Base-by-base conservation (phyloP, 202 grass and related monocot species). In the Eragrostis tef region DNA sequence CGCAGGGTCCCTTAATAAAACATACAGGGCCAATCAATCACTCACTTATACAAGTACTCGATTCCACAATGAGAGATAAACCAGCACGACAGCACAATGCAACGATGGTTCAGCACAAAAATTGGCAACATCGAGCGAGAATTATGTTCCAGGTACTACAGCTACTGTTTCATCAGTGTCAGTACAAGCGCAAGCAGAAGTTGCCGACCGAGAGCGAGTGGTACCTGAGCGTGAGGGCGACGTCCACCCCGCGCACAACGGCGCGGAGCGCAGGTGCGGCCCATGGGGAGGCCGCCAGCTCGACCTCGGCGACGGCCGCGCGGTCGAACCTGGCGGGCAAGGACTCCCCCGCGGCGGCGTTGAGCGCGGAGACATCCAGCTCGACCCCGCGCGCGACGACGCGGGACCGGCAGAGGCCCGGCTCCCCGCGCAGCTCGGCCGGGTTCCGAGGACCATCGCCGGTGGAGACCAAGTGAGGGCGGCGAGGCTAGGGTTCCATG, bases 211-310 rank as follows among this genome's bases (percentile, higher is more conserved):
- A n/a, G 4, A 34, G 4, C 34, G 0, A 13, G 11, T 9, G 0
- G 24, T 59, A 94, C 88, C 92, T 94, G 57, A 89, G 78, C 9
- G 87, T 85, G 68, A 94, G 70, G 13, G 24, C 70, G 12, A 94
- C 84, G 44, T 89, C 16, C 0, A 94, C 25, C 16, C 86, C 85
- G 11, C 85, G 87, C 67, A 89, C 73, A 25, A 79, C 83, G 67
- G 84, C 89, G 31, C 62, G 47, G 60, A 94, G 9, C 11, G 81
- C 89, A 13, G 92, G 92, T 2, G 63, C 45, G 24, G 62, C 46
- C 92, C 86, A 94, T 0, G 78, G 89, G 41, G 89, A 94, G 75
- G 79, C 92, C 69, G 47, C 79, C 73, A 94, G 79, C 70, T 87
- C 84, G 63, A 94, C 86, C 84, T 94, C 92, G 36, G 68, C 85